These are phyloP conservation scores for Panicum miliaceum DNA, from an alignment of 176 grass and related monocot species.

Conservation along the genomic window DNA sequence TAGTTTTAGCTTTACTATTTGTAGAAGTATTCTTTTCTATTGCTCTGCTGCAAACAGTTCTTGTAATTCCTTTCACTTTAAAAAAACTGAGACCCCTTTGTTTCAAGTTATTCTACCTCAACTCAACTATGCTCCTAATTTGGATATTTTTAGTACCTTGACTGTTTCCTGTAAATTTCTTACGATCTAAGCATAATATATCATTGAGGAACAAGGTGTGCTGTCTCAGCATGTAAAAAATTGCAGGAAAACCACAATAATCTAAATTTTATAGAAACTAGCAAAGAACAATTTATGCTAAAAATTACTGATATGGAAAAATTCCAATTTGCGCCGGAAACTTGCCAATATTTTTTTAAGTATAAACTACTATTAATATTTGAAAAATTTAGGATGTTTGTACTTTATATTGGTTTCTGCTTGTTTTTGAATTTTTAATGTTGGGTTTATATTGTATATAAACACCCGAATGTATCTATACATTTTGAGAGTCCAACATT, in stretches of 20 bases:
- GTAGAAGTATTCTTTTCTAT: slow-evolving; percentile 1
- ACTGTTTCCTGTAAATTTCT: slow-evolving; percentile 11
- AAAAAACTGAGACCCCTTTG: not conserved
- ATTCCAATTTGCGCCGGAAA: not conserved
- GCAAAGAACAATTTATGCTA: not conserved
- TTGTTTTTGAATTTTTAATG: not conserved
- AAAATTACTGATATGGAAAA: not conserved
- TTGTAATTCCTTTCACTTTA: not conserved
- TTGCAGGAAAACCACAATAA: not conserved
- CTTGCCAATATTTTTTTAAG: not conserved
- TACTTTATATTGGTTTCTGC: not conserved
- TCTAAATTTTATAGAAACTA: not conserved
- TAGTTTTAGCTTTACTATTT: slow-evolving; percentile 27
- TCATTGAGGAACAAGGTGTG: not conserved
- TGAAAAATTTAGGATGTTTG: not conserved
- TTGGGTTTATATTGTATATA: slow-evolving; percentile 7
- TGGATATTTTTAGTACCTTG: not conserved
- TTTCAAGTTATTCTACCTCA: not conserved
- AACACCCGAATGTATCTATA: no score
- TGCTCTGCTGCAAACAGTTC: not conserved
- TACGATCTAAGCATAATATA: not conserved
- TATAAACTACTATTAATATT: not conserved
- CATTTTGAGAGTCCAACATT: not conserved
- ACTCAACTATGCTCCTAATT: not conserved
- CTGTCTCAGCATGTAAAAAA: not conserved